Conservation (phyloP, 768 basidiomycete genomes). For the Mycena galericulata region DNA sequence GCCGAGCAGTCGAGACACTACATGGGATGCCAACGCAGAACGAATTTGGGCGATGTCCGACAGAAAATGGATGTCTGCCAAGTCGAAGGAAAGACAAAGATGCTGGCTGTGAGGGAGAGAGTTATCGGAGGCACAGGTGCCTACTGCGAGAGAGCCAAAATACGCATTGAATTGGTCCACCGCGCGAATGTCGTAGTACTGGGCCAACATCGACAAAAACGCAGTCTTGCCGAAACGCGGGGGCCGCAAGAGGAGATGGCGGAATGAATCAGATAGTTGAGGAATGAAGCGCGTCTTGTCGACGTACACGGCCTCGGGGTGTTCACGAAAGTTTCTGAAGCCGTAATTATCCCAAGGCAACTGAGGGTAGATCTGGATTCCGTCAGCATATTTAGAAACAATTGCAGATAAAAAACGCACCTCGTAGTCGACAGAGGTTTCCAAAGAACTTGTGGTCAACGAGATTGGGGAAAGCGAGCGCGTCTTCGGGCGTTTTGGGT, state of each 20-base stretch:
- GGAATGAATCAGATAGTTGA: neutral
- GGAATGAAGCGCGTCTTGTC: slow-evolving; percentile 13
- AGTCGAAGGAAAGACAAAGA: slow-evolving; percentile 6
- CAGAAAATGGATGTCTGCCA: neutral
- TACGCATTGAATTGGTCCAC: neutral
- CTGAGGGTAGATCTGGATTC: neutral
- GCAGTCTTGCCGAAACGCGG: slow-evolving; percentile 21
- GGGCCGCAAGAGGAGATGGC: slow-evolving; percentile 12
- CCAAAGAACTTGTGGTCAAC: neutral
- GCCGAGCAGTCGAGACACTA: neutral
- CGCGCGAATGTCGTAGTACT: slow-evolving; percentile 11
- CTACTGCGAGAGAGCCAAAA: neutral
- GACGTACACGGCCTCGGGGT: neutral
- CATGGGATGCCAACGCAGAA: neutral
- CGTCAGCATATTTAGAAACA: neutral
- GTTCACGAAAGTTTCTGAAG: neutral
- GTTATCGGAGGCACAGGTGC: neutral
- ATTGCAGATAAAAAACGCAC: neutral
- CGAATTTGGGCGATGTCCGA: neutral
- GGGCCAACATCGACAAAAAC: slow-evolving; percentile 8
- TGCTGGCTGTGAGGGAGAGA: neutral
- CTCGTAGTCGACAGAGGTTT: too few relatives aligned
- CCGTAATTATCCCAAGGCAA: neutral
- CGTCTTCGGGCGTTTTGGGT: neutral
- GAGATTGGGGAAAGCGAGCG: neutral